Evolutionary conservation across 768 basidiomycete genomes (phyloP), one percentile per base, ranked within the genome.

Genomic region (Termitomyces sp.): DNA sequence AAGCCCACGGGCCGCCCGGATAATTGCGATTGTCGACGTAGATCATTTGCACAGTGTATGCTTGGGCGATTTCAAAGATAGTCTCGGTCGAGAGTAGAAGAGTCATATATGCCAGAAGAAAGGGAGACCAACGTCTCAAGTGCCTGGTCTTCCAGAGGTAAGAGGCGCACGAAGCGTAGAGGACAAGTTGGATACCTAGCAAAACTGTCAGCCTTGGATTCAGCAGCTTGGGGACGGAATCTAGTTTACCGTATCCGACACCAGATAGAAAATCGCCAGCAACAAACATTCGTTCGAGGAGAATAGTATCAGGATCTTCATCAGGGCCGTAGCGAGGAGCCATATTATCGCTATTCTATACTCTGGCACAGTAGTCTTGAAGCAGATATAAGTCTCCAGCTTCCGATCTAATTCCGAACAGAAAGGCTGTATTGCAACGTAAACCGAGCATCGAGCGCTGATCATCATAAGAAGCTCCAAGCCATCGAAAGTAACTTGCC

Each of bases 261-360:
- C 72, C 73, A 9, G 60, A 62, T 0, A 73, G 58, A 43, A 73
- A 66, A 55, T 72, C 73, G 17, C 72, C 71, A 8, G 74, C 71
- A 2, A 76, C 56, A 62, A 76, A 74, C 32, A 59, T 70, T 19
- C 69, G 67, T 50, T 73, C 71, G 14, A 68, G 61, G 40, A 64
- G 49, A 35, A 72, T 71, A 0, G 66, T 68, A 17, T 41, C 17
- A 17, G 62, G 46, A 32, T 56, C 52, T 49, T 73, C 71, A 51
- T 70, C 56, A 21, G 71, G 71, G 17, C 66, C 61, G 44, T 67
- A 71, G 59, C 66, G 64, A n/a, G 67, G 59, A 27, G 57, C 54
- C 60, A 61, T 61, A 12, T 14, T 17, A 21, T 19, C n/a, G 9
- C n/a, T n/a, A 8, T 8, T n/a, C 39, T n/a, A 21, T 41, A n/a